Percentiles rank a stretch among this genome's conserved stretches.
Conservation (phyloP, 805 yeast genomes). For the Kodamaea leandrae region DNA sequence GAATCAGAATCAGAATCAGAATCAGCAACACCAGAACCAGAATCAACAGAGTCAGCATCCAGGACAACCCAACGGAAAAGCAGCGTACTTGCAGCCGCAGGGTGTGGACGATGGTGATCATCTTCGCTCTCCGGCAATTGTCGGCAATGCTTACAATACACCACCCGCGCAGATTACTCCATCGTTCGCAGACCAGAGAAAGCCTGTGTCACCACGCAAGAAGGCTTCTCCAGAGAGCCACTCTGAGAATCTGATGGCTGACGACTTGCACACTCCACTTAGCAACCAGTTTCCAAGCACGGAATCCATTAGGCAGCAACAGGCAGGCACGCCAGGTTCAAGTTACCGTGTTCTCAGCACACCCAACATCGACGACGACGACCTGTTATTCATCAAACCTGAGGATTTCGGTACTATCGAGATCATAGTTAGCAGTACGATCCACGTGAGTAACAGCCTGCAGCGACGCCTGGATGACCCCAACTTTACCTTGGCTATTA, state of each 20-base stretch:
- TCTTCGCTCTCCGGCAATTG: background rate
- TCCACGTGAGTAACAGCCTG: slow-evolving; percentile 32
- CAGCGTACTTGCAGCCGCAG: background rate
- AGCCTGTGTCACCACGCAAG: background rate
- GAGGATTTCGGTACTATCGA: slow-evolving; percentile 52
- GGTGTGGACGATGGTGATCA: background rate
- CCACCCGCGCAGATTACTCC: background rate
- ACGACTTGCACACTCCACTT: background rate
- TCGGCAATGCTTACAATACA: background rate
- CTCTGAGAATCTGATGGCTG: background rate
- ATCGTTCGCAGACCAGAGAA: background rate
- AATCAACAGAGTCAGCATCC: background rate
- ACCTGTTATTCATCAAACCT: slow-evolving; percentile 56
- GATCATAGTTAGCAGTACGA: slow-evolving; percentile 49
- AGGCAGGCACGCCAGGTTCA: background rate
- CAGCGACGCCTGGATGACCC: slow-evolving; percentile 55
- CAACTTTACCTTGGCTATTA: slow-evolving; percentile 56
- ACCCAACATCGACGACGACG: slow-evolving; percentile 11
- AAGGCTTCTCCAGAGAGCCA: background rate
- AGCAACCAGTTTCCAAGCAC: background rate
- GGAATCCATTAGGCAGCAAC: background rate
- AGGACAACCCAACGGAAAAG: background rate
- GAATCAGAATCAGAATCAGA: slow-evolving; percentile 1
- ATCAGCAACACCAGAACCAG: slow-evolving; percentile 1
- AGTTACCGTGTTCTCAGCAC: slow-evolving; percentile 1